Base-by-base conservation (phyloP, 495 filamentous ascomycete genomes). In the Aspergillus bertholletiae region DNA sequence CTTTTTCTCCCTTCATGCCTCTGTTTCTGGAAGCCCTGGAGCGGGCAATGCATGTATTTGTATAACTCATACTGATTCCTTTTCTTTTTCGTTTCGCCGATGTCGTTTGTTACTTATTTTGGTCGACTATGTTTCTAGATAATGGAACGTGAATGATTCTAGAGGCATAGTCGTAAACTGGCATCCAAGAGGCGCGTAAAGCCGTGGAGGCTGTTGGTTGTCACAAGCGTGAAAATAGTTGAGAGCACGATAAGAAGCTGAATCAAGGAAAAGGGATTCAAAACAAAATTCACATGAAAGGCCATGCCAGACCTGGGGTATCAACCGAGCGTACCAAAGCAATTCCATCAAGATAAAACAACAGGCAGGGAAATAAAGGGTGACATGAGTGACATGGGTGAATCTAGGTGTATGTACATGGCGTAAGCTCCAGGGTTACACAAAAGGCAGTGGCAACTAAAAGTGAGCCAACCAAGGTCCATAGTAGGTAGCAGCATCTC, bases 21-120 rank as follows among this genome's bases (percentile, higher is more conserved):
- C 61, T 65, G 53, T 59, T 62, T 66, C 55, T 61, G 51, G 62
- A 55, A 53, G 56, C 65, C 49, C 56, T 67, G 61, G 64, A 66
- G 69, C 67, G 56, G 67, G 63, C 67, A 70, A 66, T 61, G 63
- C 62, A 63, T 75, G 73, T 75, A 75, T 67, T 75, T 74, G 65
- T 75, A 75, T 62, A 71, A 67, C 58, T 57, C 55, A 54, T 43
- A 22, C 18, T 68, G 62, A 55, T 46, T 65, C 65, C 56, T 66
- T 63, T 59, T 57, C 57, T 54, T 48, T 48, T 64, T 58, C 57
- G 15, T 55, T 56, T 50, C 28, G 60, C 64, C 62, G 40, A 55
- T 64, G 58, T 59, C 57, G 22, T 49, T 49, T 61, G 43, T 40
- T 61, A 46, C 17, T 51, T 59, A 49, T 58, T 61, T 65, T 64